Evolutionary conservation across 1,139 yeast species (phyloP).

Genomic region (Yamadazyma dushanensis): DNA sequence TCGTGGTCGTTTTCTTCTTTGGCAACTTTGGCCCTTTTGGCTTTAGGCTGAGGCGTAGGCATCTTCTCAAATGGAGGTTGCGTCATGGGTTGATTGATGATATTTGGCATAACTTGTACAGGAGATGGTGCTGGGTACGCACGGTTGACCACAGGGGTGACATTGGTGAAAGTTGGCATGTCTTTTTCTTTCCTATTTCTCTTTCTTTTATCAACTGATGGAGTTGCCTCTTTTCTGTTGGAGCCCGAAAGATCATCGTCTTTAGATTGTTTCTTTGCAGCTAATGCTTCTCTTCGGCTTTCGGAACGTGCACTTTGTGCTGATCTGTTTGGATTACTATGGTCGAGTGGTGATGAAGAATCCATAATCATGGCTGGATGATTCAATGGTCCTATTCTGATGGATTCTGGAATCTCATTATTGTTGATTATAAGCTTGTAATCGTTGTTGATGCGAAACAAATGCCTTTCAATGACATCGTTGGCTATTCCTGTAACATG

Average conservation of each 20-base stretch:
- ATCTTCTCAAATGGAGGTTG: too few species aligned
- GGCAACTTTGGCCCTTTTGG: slow-evolving; percentile 26
- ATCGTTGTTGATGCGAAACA: slow-evolving; percentile 75
- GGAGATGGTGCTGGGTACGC: too few species aligned
- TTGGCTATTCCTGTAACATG: slow-evolving; percentile 93
- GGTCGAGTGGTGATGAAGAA: slow-evolving; percentile 41
- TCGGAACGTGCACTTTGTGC: slow-evolving; percentile 77
- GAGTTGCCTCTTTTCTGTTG: slow-evolving; percentile 13
- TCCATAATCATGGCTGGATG: slow-evolving; percentile 86
- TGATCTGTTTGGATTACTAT: slow-evolving; percentile 41
- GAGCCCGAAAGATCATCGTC: slow-evolving; percentile 29
- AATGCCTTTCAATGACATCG: slow-evolving; percentile 70
- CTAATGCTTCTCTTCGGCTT: slow-evolving; percentile 86
- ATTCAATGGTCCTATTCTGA: slow-evolving; percentile 70
- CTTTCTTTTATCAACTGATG: slow-evolving; percentile 25
- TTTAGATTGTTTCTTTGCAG: slow-evolving; percentile 70
- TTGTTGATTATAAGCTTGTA: slow-evolving; percentile 67
- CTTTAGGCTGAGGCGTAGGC: slow-evolving; percentile 23
- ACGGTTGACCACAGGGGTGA: slow-evolving; percentile 3
- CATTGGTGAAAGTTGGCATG: background rate
- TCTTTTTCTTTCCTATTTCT: slow-evolving; percentile 23
- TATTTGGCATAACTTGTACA: too few species aligned
- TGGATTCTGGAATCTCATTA: slow-evolving; percentile 70
- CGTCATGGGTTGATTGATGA: too few species aligned
- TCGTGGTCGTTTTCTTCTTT: slow-evolving; percentile 45